Evolutionary conservation across 1,284 basidiomycete genomes (phyloP).

Genomic region (Thecaphora frezii): DNA sequence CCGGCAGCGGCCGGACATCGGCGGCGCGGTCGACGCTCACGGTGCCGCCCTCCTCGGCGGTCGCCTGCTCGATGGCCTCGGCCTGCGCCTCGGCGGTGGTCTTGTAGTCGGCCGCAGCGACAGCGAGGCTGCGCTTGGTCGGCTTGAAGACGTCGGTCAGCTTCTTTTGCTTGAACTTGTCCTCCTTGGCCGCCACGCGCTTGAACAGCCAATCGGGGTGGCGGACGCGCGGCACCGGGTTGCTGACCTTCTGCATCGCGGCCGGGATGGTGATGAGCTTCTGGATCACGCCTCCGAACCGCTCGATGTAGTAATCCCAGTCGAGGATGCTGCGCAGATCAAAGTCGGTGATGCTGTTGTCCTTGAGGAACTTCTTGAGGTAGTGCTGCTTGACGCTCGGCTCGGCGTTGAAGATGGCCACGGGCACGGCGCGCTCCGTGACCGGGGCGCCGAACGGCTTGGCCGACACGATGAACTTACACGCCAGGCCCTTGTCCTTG

Average conservation of each 20-base stretch:
- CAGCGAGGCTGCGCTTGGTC: constrained; percentile 47
- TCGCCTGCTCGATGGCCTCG: constrained; percentile 8
- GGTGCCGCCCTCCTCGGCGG: constrained; percentile 4
- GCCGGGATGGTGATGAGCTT: constrained; percentile 99
- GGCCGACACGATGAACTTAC: constrained; percentile 97
- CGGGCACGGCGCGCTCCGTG: constrained; percentile 92
- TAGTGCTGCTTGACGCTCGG: constrained; percentile 85
- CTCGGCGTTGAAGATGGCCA: constrained; percentile 98
- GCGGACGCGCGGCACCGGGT: constrained; percentile 91
- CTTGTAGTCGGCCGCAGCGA: constrained; percentile 23
- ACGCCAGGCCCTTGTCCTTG: constrained; percentile 97
- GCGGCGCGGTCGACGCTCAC: constrained; percentile 9
- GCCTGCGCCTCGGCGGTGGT: neutral
- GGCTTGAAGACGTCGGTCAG: constrained; percentile 88
- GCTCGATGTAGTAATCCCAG: constrained; percentile 98
- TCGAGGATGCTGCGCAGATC: constrained; percentile 93
- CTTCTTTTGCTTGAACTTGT: constrained; percentile 98
- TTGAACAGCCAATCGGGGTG: constrained; percentile 98
- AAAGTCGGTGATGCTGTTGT: constrained; percentile 82
- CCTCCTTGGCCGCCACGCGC: constrained; percentile 82
- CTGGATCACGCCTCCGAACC: constrained; percentile 95
- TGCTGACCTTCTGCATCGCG: constrained; percentile 93
- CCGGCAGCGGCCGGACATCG: constrained; percentile 6
- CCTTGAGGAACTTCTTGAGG: constrained; percentile 94
- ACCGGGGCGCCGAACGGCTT: constrained; percentile 92